Percentiles rank a stretch among this genome's conserved stretches.
These are phyloP conservation scores for Macrotyloma uniflorum DNA, from an alignment of 306 rosid species.

Conservation along the genomic window DNA sequence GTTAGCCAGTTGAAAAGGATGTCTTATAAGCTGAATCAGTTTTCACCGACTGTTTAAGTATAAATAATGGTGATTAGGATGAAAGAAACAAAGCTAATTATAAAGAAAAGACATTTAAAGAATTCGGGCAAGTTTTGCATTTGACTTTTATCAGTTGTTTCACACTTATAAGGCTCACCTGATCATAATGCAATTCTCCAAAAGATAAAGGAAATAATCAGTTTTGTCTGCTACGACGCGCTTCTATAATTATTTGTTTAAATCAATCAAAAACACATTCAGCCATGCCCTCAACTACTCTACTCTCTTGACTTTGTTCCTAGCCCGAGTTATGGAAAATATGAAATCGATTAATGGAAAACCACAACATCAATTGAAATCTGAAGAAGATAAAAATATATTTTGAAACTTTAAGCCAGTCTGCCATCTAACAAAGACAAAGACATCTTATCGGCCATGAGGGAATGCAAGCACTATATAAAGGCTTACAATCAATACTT, in stretches of 20 bases:
- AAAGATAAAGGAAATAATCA: not conserved
- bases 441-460: not conserved
- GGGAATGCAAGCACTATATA: conserved; percentile 25
- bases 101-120: not conserved
- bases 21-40: not conserved
- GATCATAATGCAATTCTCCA: not conserved
- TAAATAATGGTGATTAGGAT: not conserved
- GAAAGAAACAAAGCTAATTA: not conserved
- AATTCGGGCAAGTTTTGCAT: conserved; percentile 16
- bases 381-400: not conserved
- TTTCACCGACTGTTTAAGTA: not conserved
- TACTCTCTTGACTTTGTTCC: conserved; percentile 41
- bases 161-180: not conserved
- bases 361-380: conserved; percentile 11
- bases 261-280: not conserved
- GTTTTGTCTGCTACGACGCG: conserved; percentile 20
- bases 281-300: conserved; percentile 25
- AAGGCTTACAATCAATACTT: not conserved
- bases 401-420: not conserved
- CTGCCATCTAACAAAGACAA: conserved; percentile 3
- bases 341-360: not conserved
- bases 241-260: not conserved
- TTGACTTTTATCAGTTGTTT: conserved; percentile 30
- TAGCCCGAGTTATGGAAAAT: conserved; percentile 4
- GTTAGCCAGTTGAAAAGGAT: conserved; percentile 9